A percentile compares a stretch with the other conserved stretches of the same genome.
These are phyloP conservation scores for Cercospora citrullina DNA, from an alignment of 2,329 filamentous ascomycete genomes.

Conservation along the genomic window DNA sequence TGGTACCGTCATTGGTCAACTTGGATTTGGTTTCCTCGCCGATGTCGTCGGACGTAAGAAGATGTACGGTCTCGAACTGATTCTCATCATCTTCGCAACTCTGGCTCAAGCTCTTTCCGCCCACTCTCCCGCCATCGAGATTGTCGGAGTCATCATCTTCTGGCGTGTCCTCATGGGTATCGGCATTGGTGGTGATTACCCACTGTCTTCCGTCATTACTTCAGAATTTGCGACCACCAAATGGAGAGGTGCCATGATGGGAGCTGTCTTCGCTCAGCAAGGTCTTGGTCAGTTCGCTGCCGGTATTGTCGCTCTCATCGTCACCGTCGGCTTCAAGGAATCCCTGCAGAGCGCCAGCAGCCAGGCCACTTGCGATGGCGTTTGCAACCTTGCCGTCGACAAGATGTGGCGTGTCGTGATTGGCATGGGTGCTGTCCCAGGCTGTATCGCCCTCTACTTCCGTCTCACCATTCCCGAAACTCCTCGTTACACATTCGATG, in stretches of 20 bases:
- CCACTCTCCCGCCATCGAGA: conserved; percentile 61
- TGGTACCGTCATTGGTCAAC: conserved; percentile 79
- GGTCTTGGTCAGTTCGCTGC: conserved; percentile 77
- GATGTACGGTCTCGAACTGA: conserved; percentile 82
- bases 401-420: conserved; percentile 86
- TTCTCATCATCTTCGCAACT: conserved; percentile 77
- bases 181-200: conserved; percentile 78
- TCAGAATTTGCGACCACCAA: conserved; percentile 85
- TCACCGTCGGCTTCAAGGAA: conserved; percentile 41
- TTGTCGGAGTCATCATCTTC: conserved; percentile 70
- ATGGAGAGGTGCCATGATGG: conserved; percentile 87
- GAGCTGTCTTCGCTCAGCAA: conserved; percentile 83
- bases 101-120: conserved; percentile 69
- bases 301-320: conserved; percentile 73
- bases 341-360: conserved; percentile 40
- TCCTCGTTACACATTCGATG: conserved; percentile 83
- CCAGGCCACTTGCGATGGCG: conserved; percentile 59
- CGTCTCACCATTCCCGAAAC: conserved; percentile 85
- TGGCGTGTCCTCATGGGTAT: conserved; percentile 80
- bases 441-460: conserved; percentile 80
- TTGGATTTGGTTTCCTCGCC: conserved; percentile 75
- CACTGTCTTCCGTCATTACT: conserved; percentile 78
- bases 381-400: conserved; percentile 71
- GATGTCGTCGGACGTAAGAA: conserved; percentile 76
- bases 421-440: conserved; percentile 77